A percentile compares a stretch with the other conserved stretches of the same genome.
phyloP scores from a whole-genome alignment of 495 filamentous ascomycete species.

The Neurospora sp. region DNA sequence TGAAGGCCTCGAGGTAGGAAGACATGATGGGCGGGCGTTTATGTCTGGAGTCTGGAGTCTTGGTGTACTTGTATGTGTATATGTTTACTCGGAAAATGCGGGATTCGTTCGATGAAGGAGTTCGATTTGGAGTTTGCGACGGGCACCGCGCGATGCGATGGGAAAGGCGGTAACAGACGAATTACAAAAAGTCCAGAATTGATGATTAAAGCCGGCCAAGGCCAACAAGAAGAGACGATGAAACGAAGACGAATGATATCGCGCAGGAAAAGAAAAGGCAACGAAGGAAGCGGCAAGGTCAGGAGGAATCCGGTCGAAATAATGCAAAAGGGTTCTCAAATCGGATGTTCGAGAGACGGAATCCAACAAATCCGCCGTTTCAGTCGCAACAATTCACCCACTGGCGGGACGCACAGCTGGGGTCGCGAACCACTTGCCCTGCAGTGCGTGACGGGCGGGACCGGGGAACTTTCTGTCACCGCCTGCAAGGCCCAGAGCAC shows the following conservation, averaged over 20 bases:
- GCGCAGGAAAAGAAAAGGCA: neutral
- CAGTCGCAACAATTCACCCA: neutral
- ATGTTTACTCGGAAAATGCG: neutral
- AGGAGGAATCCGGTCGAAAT: neutral
- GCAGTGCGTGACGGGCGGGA: neutral
- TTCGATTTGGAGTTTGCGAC: neutral
- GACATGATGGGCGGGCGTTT: slow-evolving; percentile 17
- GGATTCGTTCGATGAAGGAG: neutral
- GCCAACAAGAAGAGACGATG: neutral
- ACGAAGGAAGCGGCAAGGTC: neutral
- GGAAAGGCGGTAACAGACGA: neutral
- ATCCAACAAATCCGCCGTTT: neutral
- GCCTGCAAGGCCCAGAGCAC: neutral
- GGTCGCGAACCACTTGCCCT: neutral
- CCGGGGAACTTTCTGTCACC: neutral
- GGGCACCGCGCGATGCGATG: neutral
- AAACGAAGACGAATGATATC: neutral
- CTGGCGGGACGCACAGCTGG: neutral
- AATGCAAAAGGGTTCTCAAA: neutral
- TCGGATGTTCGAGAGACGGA: neutral
- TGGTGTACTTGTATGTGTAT: neutral
- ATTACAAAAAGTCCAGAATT: neutral
- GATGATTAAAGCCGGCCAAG: neutral
- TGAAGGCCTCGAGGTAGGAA: slow-evolving; percentile 27
- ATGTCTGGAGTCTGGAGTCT: neutral